Conservation (phyloP, 1,139 yeast species). For the Candida gigantensis region DNA sequence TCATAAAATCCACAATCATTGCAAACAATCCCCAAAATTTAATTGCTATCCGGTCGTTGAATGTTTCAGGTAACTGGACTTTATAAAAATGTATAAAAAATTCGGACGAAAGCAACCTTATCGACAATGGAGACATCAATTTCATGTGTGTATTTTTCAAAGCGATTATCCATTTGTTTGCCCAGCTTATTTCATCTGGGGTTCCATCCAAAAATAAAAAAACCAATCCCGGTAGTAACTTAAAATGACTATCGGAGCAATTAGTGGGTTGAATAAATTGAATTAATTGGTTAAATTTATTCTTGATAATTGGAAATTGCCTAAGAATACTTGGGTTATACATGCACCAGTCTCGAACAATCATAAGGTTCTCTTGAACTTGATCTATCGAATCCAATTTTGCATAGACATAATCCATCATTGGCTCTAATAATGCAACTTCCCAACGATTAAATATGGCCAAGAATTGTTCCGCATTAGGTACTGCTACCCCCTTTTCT, state of each 20-base stretch:
- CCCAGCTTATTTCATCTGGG: slow-evolving; percentile 39
- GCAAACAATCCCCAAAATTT: slow-evolving; percentile 55
- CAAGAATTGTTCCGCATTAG: too few species aligned
- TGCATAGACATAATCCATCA: slow-evolving; percentile 3
- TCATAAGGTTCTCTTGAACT: slow-evolving; percentile 1
- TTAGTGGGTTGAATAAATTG: slow-evolving; percentile 24
- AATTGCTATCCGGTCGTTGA: slow-evolving; percentile 42
- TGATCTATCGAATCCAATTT: slow-evolving; percentile 1
- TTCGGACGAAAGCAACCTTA: too few species aligned
- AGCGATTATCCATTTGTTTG: slow-evolving; percentile 20
- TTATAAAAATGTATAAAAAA: slow-evolving; percentile 49
- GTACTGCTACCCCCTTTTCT: too few species aligned
- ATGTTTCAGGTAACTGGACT: slow-evolving; percentile 54
- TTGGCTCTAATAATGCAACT: slow-evolving; percentile 15
- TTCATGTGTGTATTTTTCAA: slow-evolving; percentile 3
- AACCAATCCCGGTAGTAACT: slow-evolving; percentile 47
- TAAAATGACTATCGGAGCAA: too few species aligned
- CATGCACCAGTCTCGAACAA: slow-evolving; percentile 14
- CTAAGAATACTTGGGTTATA: slow-evolving; percentile 47
- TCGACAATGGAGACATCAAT: too few species aligned
- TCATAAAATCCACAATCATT: slow-evolving; percentile 39
- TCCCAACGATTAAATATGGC: too few species aligned
- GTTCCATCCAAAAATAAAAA: slow-evolving; percentile 56
- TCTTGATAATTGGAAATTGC: slow-evolving; percentile 24
- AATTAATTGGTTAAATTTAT: slow-evolving; percentile 24